These are phyloP conservation scores for Trichosanthes cucumerina DNA, from an alignment of 306 rosid species.

Conservation along the genomic window DNA sequence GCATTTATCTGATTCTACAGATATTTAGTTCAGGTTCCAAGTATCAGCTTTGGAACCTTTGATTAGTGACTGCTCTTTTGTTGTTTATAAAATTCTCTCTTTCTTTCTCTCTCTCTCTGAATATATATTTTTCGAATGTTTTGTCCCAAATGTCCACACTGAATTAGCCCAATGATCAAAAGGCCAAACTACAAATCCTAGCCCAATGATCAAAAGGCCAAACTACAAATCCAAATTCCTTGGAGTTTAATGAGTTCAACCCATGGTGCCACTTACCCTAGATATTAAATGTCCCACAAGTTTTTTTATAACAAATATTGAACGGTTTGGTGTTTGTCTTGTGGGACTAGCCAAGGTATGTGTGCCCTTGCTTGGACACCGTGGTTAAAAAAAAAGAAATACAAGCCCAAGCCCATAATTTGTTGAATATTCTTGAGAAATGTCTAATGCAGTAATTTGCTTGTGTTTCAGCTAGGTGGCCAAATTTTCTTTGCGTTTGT, in stretches of 20 bases:
- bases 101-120: too few species aligned
- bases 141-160: background rate
- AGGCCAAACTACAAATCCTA: background rate
- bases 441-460: conserved; percentile 26
- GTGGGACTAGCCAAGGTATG: background rate
- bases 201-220: background rate
- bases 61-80: background rate
- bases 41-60: background rate
- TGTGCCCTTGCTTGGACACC: background rate
- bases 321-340: background rate
- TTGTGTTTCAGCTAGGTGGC: conserved; percentile 88
- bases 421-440: background rate
- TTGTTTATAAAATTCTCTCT: background rate
- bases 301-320: background rate
- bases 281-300: background rate
- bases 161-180: background rate
- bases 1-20: background rate
- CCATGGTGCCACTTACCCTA: background rate
- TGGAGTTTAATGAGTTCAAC: background rate
- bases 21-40: background rate
- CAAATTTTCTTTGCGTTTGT: conserved; percentile 84
- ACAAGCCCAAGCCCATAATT: background rate
- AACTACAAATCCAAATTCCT: background rate
- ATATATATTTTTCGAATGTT: background rate
- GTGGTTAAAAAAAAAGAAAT: background rate